A percentile compares a stretch with the other conserved stretches of the same genome.
Conservation (phyloP, 352 stramenopile genomes). For the Globisporangium apiculatum region DNA sequence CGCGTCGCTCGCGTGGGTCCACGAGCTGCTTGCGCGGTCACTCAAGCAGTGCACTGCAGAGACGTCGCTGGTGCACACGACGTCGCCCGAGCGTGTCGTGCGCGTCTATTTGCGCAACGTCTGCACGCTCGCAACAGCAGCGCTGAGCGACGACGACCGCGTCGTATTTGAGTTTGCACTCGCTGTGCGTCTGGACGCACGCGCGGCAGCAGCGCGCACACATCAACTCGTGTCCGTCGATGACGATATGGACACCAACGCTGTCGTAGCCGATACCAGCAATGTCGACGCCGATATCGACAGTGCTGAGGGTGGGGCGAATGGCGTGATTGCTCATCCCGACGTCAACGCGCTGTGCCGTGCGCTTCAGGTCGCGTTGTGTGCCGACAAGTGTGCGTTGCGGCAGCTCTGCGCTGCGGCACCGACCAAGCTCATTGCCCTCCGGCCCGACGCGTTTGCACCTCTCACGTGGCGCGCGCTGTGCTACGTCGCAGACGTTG, state of each 20-base stretch:
- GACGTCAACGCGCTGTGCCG: conserved; percentile 7
- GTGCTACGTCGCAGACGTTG: conserved; percentile 25
- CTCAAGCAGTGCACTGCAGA: conserved; percentile 8
- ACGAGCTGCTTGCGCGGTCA: not conserved
- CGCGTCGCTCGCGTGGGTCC: not conserved
- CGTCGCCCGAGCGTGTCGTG: conserved; percentile 16
- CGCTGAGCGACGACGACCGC: conserved; percentile 24
- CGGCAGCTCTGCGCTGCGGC: conserved; percentile 5
- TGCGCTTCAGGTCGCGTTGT: conserved; percentile 2
- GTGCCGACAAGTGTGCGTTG: conserved; percentile 4
- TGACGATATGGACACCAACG: too few relatives aligned
- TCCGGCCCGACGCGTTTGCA: conserved; percentile 17
- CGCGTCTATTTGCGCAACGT: conserved; percentile 10
- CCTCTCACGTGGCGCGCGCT: conserved; percentile 17
- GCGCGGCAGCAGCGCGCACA: not conserved
- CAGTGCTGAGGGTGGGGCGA: too few relatives aligned
- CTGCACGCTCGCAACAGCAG: conserved; percentile 14
- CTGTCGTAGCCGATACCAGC: not conserved
- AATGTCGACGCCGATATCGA: not conserved
- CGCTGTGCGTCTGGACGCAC: conserved; percentile 26
- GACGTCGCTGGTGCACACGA: not conserved
- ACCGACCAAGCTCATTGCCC: conserved; percentile 12
- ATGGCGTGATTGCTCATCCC: not conserved
- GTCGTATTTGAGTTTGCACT: conserved; percentile 33
- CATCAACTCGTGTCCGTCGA: not conserved